Percentiles rank a stretch among this genome's conserved stretches.
These are phyloP conservation scores for Tetraselmis chui DNA, from an alignment of 139 green algal genomes.

Conservation along the genomic window DNA sequence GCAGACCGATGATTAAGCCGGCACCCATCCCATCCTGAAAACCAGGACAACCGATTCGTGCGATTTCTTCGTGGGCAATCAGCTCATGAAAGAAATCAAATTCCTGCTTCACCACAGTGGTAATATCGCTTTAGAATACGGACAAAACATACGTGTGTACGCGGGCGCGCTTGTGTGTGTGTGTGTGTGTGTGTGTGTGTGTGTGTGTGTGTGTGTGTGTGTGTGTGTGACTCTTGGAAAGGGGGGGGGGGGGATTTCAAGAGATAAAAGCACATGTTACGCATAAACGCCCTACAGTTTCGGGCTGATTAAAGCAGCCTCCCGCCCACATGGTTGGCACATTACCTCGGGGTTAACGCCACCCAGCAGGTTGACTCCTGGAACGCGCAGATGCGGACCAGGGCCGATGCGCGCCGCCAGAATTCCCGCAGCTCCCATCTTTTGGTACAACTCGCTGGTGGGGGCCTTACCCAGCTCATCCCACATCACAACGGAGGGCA, in stretches of 20 bases:
- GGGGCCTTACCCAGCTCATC: slow-evolving; percentile 17
- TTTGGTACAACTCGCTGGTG: slow-evolving; percentile 11
- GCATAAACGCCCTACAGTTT: too few species aligned
- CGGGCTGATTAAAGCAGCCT: too few species aligned
- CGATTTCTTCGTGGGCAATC: slow-evolving; percentile 25
- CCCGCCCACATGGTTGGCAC: too few species aligned
- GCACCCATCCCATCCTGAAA: slow-evolving; percentile 13
- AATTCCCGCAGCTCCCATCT: slow-evolving; percentile 16
- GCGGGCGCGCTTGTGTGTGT: too few species aligned
- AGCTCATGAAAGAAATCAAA: slow-evolving; percentile 34
- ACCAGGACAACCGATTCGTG: slow-evolving; percentile 14
- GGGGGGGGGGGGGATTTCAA: neutral
- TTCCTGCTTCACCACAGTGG: neutral
- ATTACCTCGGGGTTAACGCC: neutral
- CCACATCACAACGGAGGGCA: neutral
- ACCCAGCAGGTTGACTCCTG: neutral
- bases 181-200: too few species aligned
- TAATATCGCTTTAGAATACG: too few species aligned
- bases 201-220: too few species aligned
- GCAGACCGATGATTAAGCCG: slow-evolving; percentile 22
- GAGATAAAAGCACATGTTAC: too few species aligned
- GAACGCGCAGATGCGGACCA: neutral
- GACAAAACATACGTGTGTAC: too few species aligned
- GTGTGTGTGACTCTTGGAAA: neutral
- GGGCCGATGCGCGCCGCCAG: slow-evolving; percentile 11